Evolutionary conservation across 768 basidiomycete species (phyloP), one percentile per base, ranked within the genome.

Genomic region (Ramaria sp.): DNA sequence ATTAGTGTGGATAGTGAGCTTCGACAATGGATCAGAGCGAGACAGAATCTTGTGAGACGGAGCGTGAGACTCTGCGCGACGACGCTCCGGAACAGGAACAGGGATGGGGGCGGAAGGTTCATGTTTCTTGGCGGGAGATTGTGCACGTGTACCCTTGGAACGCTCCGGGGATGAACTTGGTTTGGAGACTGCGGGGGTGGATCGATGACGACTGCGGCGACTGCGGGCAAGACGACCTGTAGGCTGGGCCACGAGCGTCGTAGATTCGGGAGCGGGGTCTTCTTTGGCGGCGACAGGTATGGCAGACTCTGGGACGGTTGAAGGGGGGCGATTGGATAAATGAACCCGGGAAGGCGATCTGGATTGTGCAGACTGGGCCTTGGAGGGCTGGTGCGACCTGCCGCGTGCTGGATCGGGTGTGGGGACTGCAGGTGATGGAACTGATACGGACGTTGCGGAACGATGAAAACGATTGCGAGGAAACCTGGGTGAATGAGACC

Each of bases 121-220:
- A n/a, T 5, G 25, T 3, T 8, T 8, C 13, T 47, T 36, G 12
- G 32, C 43, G 16, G 53, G 53, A 48, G 53, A 45, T 18, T 27
- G 18, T 1, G 22, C 28, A 22, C 49, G 34, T 34, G 49, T 10
- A 20, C 6, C 30, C 27, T 37, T 50, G 28, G 27, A 32, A 7
- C n/a, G 42, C 24, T 45, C 43, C 22, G 43, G 53, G 9, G 43
- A 18, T 8, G 42, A 22, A 34, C 27, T 8, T 10, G n/a, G 43
- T 12, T 43, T 30, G n/a, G 22, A 3, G 45, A 27, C 32, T 27
- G 53, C 20, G 18, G 53, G 44, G 22, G 53, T 45, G 22, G 53
- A 55, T n/a, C 44, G 47, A 25, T 55, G 53, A n/a, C 53, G 53
- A 36, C 25, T 45, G 34, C 53, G 53, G 34, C 53, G 53, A 41